These are phyloP conservation scores for Clarireedia homoeocarpa DNA, from an alignment of 2,329 filamentous ascomycete genomes.

Conservation along the genomic window DNA sequence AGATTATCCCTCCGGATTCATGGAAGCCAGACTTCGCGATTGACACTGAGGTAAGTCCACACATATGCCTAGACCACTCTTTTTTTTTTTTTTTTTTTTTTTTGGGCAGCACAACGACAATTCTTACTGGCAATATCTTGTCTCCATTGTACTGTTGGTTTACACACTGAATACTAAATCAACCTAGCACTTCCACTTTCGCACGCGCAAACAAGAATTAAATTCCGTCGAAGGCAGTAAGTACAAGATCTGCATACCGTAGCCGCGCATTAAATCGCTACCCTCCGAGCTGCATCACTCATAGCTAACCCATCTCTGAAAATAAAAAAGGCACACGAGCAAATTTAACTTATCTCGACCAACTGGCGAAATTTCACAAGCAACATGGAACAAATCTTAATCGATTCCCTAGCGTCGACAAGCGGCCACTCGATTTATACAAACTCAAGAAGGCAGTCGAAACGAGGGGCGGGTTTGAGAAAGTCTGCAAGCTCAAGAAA, in stretches of 20 bases:
- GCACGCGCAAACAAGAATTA: conserved; percentile 89
- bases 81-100: background rate
- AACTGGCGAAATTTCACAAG: conserved; percentile 91
- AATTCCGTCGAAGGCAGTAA: conserved; percentile 97
- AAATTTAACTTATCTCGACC: conserved; percentile 92
- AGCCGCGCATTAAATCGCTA: background rate
- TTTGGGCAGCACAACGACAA: background rate
- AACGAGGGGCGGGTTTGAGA: conserved; percentile 86
- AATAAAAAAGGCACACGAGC: conserved; percentile 70
- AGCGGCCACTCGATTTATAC: conserved; percentile 91
- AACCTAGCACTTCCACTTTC: conserved; percentile 84
- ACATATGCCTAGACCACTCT: background rate
- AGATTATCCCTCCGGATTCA: conserved; percentile 85
- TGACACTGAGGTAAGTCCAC: conserved; percentile 72
- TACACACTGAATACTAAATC: conserved; percentile 20
- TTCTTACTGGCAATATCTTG: background rate
- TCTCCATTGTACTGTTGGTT: background rate
- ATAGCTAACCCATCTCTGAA: conserved; percentile 16
- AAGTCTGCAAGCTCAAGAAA: conserved; percentile 95
- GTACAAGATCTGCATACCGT: conserved; percentile 27
- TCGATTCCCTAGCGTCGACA: conserved; percentile 92
- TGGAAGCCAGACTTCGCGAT: conserved; percentile 97
- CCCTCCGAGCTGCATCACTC: background rate
- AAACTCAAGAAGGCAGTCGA: conserved; percentile 96
- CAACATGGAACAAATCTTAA: conserved; percentile 92